Evolutionary conservation across 805 yeast species (phyloP), one percentile per base, ranked within the genome.

Genomic region (Starmerella stellata): DNA sequence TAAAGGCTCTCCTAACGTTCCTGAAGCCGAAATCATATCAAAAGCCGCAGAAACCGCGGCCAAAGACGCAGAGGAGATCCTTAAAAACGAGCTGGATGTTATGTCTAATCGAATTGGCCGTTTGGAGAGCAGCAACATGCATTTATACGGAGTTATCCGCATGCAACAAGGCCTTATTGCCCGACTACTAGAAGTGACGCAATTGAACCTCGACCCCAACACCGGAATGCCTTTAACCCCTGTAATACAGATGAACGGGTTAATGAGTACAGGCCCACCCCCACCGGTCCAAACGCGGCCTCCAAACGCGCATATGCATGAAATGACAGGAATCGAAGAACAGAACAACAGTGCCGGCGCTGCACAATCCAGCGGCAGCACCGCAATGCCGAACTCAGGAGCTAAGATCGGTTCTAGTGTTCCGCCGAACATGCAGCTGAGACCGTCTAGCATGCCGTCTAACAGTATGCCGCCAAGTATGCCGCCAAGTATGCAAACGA

Each of bases 1-100:
- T 2, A 55, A 57, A n/a, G 54, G 46, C 7, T 53, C 48, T 24
- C 41, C 60, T 25, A 55, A 54, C 23, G 48, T 45, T 17, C 58
- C 55, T 31, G 51, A 56, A 27, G 45, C 47, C 29, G 43, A 42
- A 1, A 42, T 59, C 30, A 51, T 48, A 9, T 43, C 44, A 15
- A 50, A 48, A 24, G 44, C 50, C 2, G 51, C 48, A 3, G 44
- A 45, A 21, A 28, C 47, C 18, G 53, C 50, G 4, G 43, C 43
- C 4, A 44, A 43, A 27, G 46, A 48, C 30, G 39, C 43, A 5
- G 48, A 43, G 39, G 30, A 41, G 37, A 27, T 31, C 5, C 17
- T 44, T 19, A 27, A 29, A 16, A 34, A 29, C 28, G 45, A 44
- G 21, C 39, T 41, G 28, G 34, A 38, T 2, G 46, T 38, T 25